Percentiles rank a stretch among this genome's conserved stretches.
These are phyloP conservation scores for Peronospora destructor DNA, from an alignment of 352 stramenopile genomes.

Conservation along the genomic window DNA sequence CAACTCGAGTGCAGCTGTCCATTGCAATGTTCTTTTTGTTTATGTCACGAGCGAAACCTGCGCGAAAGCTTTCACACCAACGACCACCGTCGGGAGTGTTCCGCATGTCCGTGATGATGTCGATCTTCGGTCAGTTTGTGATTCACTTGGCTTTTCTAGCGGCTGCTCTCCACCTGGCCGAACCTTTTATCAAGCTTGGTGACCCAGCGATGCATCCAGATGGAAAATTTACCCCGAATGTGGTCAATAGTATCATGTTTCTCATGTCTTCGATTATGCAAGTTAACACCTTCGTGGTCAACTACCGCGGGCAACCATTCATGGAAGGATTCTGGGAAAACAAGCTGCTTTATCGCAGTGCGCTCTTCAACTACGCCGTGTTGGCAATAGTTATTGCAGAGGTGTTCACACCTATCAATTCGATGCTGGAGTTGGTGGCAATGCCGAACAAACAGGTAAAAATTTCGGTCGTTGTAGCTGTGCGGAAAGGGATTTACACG, in stretches of 20 bases:
- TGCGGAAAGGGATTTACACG: neutral
- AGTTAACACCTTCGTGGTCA: constrained; percentile 96
- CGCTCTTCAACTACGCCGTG: constrained; percentile 69
- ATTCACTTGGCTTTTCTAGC: constrained; percentile 93
- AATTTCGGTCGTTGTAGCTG: neutral
- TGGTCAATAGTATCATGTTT: constrained; percentile 98
- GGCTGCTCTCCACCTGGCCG: constrained; percentile 79
- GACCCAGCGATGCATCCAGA: constrained; percentile 74
- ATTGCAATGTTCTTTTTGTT: constrained; percentile 64
- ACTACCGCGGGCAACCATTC: constrained; percentile 98
- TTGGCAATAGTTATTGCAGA: constrained; percentile 87
- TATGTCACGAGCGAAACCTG: constrained; percentile 82
- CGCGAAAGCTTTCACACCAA: constrained; percentile 89
- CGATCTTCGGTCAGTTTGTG: constrained; percentile 93
- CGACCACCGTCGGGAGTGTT: constrained; percentile 94
- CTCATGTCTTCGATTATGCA: constrained; percentile 91
- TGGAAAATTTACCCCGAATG: constrained; percentile 95
- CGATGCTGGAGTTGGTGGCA: constrained; percentile 85
- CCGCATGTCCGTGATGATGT: constrained; percentile 86
- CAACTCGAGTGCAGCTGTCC: constrained; percentile 57
- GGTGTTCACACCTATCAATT: constrained; percentile 86
- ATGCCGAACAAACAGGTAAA: constrained; percentile 67
- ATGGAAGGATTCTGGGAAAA: constrained; percentile 97
- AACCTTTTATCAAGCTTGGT: constrained; percentile 82
- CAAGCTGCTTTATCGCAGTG: constrained; percentile 86